phyloP scores from a whole-genome alignment of 108 stramenopile genomes.

The Chaetoceros muelleri region DNA sequence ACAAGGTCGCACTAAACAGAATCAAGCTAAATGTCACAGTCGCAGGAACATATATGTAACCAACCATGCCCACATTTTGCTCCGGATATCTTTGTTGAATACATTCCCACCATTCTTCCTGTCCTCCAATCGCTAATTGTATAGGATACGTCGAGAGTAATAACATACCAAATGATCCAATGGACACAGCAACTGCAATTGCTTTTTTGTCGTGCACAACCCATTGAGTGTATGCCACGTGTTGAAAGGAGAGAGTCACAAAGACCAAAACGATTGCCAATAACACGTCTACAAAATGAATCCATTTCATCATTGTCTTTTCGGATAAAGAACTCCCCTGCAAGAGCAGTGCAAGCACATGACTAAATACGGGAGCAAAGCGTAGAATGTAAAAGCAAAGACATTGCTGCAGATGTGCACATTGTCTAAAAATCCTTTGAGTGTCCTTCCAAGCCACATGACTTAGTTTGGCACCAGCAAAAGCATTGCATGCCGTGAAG shows the following conservation, averaged over 20 bases:
- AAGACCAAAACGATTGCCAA: neutral
- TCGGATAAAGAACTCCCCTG: neutral
- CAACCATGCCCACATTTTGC: conserved; percentile 6
- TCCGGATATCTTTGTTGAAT: conserved; percentile 5
- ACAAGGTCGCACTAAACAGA: conserved; percentile 8
- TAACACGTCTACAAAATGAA: neutral
- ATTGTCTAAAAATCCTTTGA: conserved; percentile 1
- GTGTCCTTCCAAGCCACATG: neutral
- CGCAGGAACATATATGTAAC: conserved; percentile 7
- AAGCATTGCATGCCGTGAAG: neutral
- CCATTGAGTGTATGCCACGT: neutral
- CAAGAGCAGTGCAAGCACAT: neutral
- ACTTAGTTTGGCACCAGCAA: conserved; percentile 1
- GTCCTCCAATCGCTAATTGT: conserved; percentile 2
- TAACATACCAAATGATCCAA: conserved; percentile 3
- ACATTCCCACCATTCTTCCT: conserved; percentile 4
- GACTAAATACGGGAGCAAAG: conserved; percentile 1
- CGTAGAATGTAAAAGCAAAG: conserved; percentile 8
- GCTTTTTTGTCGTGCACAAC: conserved; percentile 1
- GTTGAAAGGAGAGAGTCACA: neutral
- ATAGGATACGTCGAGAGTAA: conserved; percentile 8
- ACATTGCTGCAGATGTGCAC: conserved; percentile 7
- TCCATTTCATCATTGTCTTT: neutral
- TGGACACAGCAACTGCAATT: neutral
- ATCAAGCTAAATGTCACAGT: conserved; percentile 10